These are phyloP conservation scores for Pyrenopolyporus hunteri DNA, from an alignment of 495 filamentous ascomycete genomes.

Conservation along the genomic window DNA sequence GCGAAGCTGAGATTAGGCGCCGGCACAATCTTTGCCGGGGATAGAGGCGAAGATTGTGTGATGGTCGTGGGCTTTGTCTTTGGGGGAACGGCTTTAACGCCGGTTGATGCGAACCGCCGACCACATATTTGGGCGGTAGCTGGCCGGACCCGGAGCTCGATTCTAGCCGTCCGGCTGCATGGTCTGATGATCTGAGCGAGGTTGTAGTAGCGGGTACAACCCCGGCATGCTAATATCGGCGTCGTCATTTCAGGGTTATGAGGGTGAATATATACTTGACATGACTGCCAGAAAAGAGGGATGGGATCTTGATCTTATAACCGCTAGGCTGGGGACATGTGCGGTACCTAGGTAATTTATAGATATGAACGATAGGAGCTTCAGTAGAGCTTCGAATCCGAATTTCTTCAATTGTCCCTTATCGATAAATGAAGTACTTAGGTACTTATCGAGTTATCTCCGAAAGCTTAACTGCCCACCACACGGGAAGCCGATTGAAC, in stretches of 20 bases:
- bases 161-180: neutral
- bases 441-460: neutral
- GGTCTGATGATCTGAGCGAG: slow-evolving; percentile 8
- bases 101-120: slow-evolving; percentile 49
- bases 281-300: slow-evolving; percentile 4
- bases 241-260: slow-evolving; percentile 11
- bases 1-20: slow-evolving; percentile 41
- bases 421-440: slow-evolving; percentile 20
- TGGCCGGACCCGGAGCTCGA: slow-evolving; percentile 6
- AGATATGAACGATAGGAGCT: neutral
- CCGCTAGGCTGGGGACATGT: too few relatives aligned
- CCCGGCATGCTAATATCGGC: slow-evolving; percentile 15
- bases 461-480: neutral
- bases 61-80: neutral
- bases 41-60: neutral
- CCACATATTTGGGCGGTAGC: slow-evolving; percentile 29
- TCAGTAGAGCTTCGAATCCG: neutral
- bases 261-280: slow-evolving; percentile 2
- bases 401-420: neutral
- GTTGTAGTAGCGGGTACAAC: slow-evolving; percentile 19
- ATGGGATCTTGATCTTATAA: neutral
- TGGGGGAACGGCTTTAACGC: slow-evolving; percentile 37
- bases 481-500: neutral
- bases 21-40: neutral
- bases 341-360: too few relatives aligned